Base-by-base conservation (phyloP, 202 grass and related monocot species). In the Digitaria exilis region DNA sequence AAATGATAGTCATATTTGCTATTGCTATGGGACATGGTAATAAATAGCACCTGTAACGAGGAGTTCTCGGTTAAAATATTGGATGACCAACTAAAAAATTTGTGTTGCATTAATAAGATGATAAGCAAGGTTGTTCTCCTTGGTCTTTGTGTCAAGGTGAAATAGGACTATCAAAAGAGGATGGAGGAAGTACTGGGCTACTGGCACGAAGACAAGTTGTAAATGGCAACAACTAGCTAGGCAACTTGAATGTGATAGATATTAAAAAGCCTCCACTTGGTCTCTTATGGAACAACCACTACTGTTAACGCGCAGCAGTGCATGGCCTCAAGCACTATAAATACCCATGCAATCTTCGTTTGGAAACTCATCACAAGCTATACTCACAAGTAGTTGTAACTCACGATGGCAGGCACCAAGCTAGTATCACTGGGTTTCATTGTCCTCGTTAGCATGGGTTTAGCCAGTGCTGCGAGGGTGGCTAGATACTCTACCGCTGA, bases 361-460 rank as follows among this genome's bases (percentile, higher is more conserved):
- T 1, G 26, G 14, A 45, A n/a, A 49, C 25, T 49, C 68, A 71
- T 46, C 68, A 29, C 68, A 30, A 4, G 24, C 26, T 26, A 26
- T 43, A 71, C 43, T 49, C 24, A 29, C 68, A 30, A 25, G 37
- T 48, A 49, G 4, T n/a, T n/a, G n/a, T 7, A 71, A 2, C 34
- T 42, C 35, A 48, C 42, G 48, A 71, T 71, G 67, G 67, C 24
- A 17, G 42, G 22, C 10, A 49, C 43, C 8, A 71, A 71, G 43
- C 43, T 71, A 29, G 8, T 19, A 71, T 12, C 68, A 0, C 15
- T 71, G 3, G 68, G 68, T 29, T 71, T 71, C 25, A 2, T 71
- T 30, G 68, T 71, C 43, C 68, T 71, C 68, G 19, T 71, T 6
- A 49, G 68, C 68, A 71, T 71, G 6, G 68, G 68, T 9, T 29